Conservation (phyloP, 371 early-diverging fungal species). For the Zychaea mexicana region DNA sequence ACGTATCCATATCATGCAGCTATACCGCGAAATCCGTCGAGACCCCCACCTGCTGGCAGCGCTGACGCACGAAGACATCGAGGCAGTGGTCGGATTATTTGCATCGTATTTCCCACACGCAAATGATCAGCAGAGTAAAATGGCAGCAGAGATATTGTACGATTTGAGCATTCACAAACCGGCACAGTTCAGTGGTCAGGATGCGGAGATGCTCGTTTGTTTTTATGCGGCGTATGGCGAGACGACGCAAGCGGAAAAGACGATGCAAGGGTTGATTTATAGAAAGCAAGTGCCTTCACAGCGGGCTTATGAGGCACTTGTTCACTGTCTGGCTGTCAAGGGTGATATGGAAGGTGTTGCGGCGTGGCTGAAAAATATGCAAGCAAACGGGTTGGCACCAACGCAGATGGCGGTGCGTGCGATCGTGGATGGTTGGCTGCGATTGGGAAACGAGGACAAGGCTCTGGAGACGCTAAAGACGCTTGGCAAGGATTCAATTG, state of each 20-base stretch:
- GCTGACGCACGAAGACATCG: slow-evolving; percentile 15
- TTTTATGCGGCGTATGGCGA: slow-evolving; percentile 14
- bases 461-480: slow-evolving; percentile 14
- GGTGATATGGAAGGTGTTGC: slow-evolving; percentile 15
- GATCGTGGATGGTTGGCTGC: slow-evolving; percentile 21
- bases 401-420: slow-evolving; percentile 14
- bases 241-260: slow-evolving; percentile 15
- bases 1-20: slow-evolving; percentile 1
- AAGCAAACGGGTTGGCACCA: neutral
- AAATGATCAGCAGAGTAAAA: neutral
- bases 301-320: slow-evolving; percentile 25
- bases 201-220: slow-evolving; percentile 6
- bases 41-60: slow-evolving; percentile 11
- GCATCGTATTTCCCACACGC: slow-evolving; percentile 10
- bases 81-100: slow-evolving; percentile 12
- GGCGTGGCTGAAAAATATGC: slow-evolving; percentile 26
- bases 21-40: slow-evolving; percentile 2
- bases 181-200: neutral
- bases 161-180: slow-evolving; percentile 8
- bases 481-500: slow-evolving; percentile 2
- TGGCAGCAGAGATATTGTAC: slow-evolving; percentile 10
- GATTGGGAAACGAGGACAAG: slow-evolving; percentile 8
- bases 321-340: slow-evolving; percentile 24
- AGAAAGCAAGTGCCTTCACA: slow-evolving; percentile 15
- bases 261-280: slow-evolving; percentile 10